Base-by-base conservation (phyloP, 1,284 basidiomycete species). In the Hymenochaete sp. region DNA sequence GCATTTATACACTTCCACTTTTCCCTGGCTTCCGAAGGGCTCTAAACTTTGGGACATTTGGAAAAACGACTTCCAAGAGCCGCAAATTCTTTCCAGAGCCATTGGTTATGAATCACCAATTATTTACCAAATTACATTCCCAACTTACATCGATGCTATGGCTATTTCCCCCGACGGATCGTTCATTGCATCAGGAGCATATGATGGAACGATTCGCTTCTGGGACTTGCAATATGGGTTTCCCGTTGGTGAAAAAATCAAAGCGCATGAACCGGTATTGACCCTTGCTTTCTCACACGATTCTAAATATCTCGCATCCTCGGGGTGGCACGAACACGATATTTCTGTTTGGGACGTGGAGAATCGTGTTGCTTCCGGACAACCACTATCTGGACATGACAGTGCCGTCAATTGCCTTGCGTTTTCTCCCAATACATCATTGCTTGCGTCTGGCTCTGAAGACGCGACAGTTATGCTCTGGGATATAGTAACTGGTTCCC, bases 201-300 rank as follows among this genome's bases (percentile, higher is more conserved):
- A 37, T 32, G 46, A 48, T 26, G 14, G 22, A 4, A 48, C 43
- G 16, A 35, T 48, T 11, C 26, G 42, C 13, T 35, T 48, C 7
- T 48, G 46, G 46, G 42, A 48, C 37, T 21, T 32, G 9, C 24
- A 48, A 13, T 45, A 25, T 21, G 28, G 46, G 8, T 24, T 14
- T 14, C 4, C 11, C 9, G 13, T 19, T 7, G 9, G 52, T 39
- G 58, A 61, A 40, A 53, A 62, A 10, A 62, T 70, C 44, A 52
- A 56, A 19, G 68, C 67, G 3, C 68, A 71, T 55, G 61, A 60
- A 52, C 59, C 66, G 50, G 68, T 71, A 47, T 66, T 64, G 53
- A 64, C 65, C 25, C 42, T 50, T 21, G 32, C 41, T 18, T 50
- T 48, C 42, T 45, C 45, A n/a, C 42, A 41, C 9, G 39, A 51